phyloP scores from a whole-genome alignment of 768 basidiomycete species.

The Gloeopeniophorella convolvens region DNA sequence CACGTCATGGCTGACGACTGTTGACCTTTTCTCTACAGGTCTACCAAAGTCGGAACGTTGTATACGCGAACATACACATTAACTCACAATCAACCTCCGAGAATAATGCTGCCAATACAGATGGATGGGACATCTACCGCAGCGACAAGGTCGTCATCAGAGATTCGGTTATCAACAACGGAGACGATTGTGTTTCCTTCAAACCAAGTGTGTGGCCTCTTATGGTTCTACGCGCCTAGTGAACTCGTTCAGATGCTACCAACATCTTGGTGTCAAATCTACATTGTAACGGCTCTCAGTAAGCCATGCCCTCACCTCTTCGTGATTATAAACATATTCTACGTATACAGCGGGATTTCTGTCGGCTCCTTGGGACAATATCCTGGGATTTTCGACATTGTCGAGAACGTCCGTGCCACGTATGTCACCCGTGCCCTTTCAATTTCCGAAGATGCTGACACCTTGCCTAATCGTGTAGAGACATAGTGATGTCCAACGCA shows the following conservation, averaged over 20 bases:
- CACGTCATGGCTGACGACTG: not conserved
- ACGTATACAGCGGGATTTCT: slow-evolving; percentile 43
- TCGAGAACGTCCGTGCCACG: slow-evolving; percentile 51
- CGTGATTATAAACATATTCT: too few relatives aligned
- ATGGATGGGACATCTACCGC: slow-evolving; percentile 61
- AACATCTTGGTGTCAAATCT: slow-evolving; percentile 52
- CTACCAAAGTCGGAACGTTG: slow-evolving; percentile 41
- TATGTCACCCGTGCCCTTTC: slow-evolving; percentile 23
- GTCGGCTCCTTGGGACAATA: slow-evolving; percentile 57
- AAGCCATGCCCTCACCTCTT: too few relatives aligned
- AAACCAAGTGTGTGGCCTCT: slow-evolving; percentile 40
- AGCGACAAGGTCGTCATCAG: slow-evolving; percentile 42
- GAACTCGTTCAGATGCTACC: slow-evolving; percentile 37
- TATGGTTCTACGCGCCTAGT: not conserved
- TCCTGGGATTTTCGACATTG: slow-evolving; percentile 45
- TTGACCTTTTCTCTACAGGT: slow-evolving; percentile 28
- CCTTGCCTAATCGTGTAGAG: slow-evolving; percentile 29
- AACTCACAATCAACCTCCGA: slow-evolving; percentile 40
- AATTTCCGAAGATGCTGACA: too few relatives aligned
- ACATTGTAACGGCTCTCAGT: slow-evolving; percentile 56
- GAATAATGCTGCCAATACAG: slow-evolving; percentile 42
- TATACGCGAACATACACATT: slow-evolving; percentile 42
- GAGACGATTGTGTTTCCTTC: slow-evolving; percentile 56
- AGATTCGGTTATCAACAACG: slow-evolving; percentile 47
- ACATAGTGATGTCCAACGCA: slow-evolving; percentile 54